Base-by-base conservation (phyloP, 257 asterid genomes). In the Ophiorrhiza pumila region DNA sequence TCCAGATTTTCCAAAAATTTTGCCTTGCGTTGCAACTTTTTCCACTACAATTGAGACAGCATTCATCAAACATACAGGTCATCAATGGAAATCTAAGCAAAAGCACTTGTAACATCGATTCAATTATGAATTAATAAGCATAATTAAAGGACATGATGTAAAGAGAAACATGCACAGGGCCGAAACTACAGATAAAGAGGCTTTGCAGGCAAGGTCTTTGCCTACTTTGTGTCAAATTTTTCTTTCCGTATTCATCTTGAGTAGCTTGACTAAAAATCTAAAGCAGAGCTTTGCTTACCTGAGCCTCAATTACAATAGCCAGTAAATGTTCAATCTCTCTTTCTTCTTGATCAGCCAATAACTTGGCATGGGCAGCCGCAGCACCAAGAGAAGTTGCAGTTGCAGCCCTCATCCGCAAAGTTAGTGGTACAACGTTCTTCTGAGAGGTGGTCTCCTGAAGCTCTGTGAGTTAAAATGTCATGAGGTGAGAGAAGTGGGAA, bases 291-390 rank as follows among this genome's bases (percentile, higher is more conserved):
- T 34, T 53, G 72, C 69, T 58, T 27, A 91, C 98, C 97, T 94
- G 98, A 35, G 88, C 68, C 68, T 91, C 97, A 37, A 94, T 80
- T 77, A 94, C 72, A 42, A 70, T 79, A 71, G 98, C 87, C 76
- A 94, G 71, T 78, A 87, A 78, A 78, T 83, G 83, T 70, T 88
- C 92, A 18, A 94, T 87, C 77, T 90, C 87, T 78, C 89, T 87
- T 85, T 90, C 97, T 87, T 94, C 98, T 75, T 90, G 91, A 82
- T 87, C 93, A 60, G 98, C 97, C 90, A 91, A 85, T 82, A 87
- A 72, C 77, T 87, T 90, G 39, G 98, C 96, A 76, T 87, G 90
- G 63, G 95, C 97, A 67, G 98, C 97, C 64, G 96, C 97, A 71
- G 87, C 95, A 59, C 92, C 96, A 43, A 94, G 88, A 53, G 96